phyloP scores from a whole-genome alignment of 495 filamentous ascomycete genomes.

The Chaetomidium leptoderma region DNA sequence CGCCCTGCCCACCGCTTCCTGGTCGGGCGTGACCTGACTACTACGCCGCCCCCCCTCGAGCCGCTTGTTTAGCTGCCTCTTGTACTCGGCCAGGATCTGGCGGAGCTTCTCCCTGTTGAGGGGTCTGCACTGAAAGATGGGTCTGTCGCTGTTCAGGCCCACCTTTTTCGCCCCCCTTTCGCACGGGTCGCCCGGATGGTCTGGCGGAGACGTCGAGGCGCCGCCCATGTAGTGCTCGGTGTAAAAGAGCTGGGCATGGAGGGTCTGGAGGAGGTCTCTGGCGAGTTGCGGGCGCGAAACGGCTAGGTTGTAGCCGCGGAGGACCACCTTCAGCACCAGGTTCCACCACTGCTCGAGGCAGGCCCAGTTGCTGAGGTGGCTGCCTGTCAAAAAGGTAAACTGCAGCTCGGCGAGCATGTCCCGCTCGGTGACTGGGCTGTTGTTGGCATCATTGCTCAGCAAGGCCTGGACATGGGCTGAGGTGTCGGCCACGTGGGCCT shows the following conservation, averaged over 20 bases:
- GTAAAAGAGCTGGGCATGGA: slow-evolving; percentile 68
- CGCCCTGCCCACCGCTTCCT: slow-evolving; percentile 32
- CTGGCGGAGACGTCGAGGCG: slow-evolving; percentile 19
- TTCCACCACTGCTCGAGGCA: slow-evolving; percentile 88
- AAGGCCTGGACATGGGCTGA: slow-evolving; percentile 30
- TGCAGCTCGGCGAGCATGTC: slow-evolving; percentile 83
- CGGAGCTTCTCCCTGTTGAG: slow-evolving; percentile 33
- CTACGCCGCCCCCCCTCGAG: slow-evolving; percentile 30
- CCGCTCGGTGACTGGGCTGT: slow-evolving; percentile 21
- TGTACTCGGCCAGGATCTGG: slow-evolving; percentile 41
- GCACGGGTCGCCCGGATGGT: slow-evolving; percentile 27
- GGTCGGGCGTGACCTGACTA: slow-evolving; percentile 20
- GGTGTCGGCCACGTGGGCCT: slow-evolving; percentile 30
- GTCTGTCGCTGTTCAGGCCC: slow-evolving; percentile 22
- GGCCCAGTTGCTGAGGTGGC: slow-evolving; percentile 77
- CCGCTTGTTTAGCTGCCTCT: slow-evolving; percentile 38
- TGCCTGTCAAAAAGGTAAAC: slow-evolving; percentile 74
- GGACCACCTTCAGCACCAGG: slow-evolving; percentile 58
- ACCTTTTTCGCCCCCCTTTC: not conserved
- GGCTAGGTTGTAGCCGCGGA: slow-evolving; percentile 64
- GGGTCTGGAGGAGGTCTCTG: slow-evolving; percentile 52
- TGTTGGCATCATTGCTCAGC: slow-evolving; percentile 10
- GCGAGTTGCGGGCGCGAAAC: slow-evolving; percentile 55
- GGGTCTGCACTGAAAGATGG: slow-evolving; percentile 50
- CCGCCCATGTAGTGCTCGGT: slow-evolving; percentile 62